A percentile compares a stretch with the other conserved stretches of the same genome.
Evolutionary conservation across 805 yeast genomes (phyloP).

Genomic region (Teunomyces lycoperdinae): DNA sequence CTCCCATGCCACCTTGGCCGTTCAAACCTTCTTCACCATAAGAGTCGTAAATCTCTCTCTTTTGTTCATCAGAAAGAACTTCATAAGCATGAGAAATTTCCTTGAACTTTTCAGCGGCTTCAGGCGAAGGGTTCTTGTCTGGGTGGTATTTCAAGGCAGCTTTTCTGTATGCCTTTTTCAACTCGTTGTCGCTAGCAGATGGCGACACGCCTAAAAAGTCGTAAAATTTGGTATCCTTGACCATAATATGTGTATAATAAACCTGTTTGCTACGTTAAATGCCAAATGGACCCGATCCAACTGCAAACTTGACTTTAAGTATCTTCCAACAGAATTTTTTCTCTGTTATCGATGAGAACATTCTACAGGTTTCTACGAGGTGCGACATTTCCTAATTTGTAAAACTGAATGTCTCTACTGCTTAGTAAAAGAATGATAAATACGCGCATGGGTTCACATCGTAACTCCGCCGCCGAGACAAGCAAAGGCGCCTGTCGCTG

Average conservation of each 20-base stretch:
- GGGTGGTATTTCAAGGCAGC: constrained; percentile 81
- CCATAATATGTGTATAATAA: constrained; percentile 42
- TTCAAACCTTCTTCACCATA: constrained; percentile 91
- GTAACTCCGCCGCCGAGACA: too few species aligned
- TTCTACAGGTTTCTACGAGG: constrained; percentile 3
- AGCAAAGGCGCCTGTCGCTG: too few species aligned
- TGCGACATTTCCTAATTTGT: constrained; percentile 5
- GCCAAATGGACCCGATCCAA: not conserved
- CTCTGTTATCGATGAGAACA: constrained; percentile 1
- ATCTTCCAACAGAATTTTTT: not conserved
- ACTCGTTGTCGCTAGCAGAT: constrained; percentile 64
- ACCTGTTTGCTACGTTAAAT: not conserved
- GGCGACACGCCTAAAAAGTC: constrained; percentile 72
- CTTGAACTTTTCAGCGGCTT: constrained; percentile 94
- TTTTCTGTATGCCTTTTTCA: constrained; percentile 80
- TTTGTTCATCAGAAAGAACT: constrained; percentile 79
- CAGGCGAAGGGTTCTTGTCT: constrained; percentile 79
- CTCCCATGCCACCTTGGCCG: constrained; percentile 68
- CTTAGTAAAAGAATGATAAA: not conserved
- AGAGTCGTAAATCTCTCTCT: constrained; percentile 84
- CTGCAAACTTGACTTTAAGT: not conserved
- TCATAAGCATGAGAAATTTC: constrained; percentile 88
- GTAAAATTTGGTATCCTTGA: constrained; percentile 74
- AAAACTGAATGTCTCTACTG: not conserved
- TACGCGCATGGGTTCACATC: not conserved